Evolutionary conservation across 2,329 filamentous ascomycete species (phyloP).

Genomic region (Claviceps africana): DNA sequence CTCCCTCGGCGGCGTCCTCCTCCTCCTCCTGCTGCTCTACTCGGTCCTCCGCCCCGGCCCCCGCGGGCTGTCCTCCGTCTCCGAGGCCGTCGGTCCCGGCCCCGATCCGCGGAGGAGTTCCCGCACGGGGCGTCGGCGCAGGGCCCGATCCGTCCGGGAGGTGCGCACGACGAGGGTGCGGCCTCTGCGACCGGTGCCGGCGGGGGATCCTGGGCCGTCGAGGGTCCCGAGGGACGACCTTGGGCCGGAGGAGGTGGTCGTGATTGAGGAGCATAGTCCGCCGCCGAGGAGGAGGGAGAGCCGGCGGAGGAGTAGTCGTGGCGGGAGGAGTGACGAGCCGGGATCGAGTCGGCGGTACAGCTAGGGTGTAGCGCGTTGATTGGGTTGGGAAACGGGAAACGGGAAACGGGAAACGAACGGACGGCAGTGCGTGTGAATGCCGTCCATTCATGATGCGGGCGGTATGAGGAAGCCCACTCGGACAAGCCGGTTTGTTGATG

Average conservation of each 20-base stretch:
- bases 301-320: constrained; percentile 10
- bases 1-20: constrained; percentile 34
- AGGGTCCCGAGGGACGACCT: constrained; percentile 15
- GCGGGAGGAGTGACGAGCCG: constrained; percentile 9
- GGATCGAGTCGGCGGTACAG: neutral
- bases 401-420: too few species aligned
- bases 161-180: constrained; percentile 13
- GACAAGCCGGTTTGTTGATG: too few species aligned
- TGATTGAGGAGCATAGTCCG: constrained; percentile 21
- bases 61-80: neutral
- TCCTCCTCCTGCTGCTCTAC: constrained; percentile 38
- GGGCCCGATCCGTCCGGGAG: constrained; percentile 11
- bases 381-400: too few species aligned
- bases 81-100: neutral
- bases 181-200: constrained; percentile 8
- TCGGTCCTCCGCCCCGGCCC: constrained; percentile 31
- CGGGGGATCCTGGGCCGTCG: constrained; percentile 14
- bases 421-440: too few species aligned
- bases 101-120: constrained; percentile 8
- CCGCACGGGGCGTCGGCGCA: constrained; percentile 5
- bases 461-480: too few species aligned
- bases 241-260: constrained; percentile 22
- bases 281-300: constrained; percentile 11
- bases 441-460: too few species aligned
- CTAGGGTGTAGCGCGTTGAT: too few species aligned